A percentile compares a stretch with the other conserved stretches of the same genome.
phyloP scores from a whole-genome alignment of 2,329 filamentous ascomycete species.

The Calonectria hawksworthii region DNA sequence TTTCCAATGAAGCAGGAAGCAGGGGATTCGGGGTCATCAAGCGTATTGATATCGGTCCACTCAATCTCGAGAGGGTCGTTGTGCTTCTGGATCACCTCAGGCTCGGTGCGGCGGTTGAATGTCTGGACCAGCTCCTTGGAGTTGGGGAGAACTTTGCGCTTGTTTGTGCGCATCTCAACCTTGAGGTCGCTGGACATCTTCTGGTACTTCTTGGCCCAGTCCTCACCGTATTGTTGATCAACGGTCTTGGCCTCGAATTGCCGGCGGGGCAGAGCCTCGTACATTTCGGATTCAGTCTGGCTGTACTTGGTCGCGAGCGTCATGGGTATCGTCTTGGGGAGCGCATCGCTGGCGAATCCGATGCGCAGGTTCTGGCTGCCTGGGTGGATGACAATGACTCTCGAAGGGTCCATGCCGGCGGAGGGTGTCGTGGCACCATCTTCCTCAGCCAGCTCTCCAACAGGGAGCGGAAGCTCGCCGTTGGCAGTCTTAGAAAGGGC shows the following conservation, averaged over 20 bases:
- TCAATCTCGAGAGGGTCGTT: conserved; percentile 95
- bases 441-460: conserved; percentile 71
- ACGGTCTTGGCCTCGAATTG: conserved; percentile 73
- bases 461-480: conserved; percentile 73
- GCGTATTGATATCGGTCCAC: conserved; percentile 85
- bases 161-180: conserved; percentile 90
- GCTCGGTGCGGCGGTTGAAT: conserved; percentile 87
- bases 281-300: conserved; percentile 86
- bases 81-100: conserved; percentile 91
- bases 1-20: conserved; percentile 82
- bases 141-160: conserved; percentile 95
- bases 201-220: conserved; percentile 81
- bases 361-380: conserved; percentile 96
- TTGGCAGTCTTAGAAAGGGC: conserved; percentile 82
- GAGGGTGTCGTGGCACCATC: conserved; percentile 68
- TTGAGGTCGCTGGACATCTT: conserved; percentile 91
- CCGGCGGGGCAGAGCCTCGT: conserved; percentile 81
- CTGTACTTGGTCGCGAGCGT: conserved; percentile 85
- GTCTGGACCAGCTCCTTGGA: conserved; percentile 96
- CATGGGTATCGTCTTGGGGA: conserved; percentile 96
- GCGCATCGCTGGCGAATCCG: conserved; percentile 93
- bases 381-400: conserved; percentile 94
- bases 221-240: conserved; percentile 90
- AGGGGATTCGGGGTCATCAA: conserved; percentile 74
- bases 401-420: conserved; percentile 81